Base-by-base conservation (phyloP, 2,329 filamentous ascomycete genomes). In the Metarhizium humberi region DNA sequence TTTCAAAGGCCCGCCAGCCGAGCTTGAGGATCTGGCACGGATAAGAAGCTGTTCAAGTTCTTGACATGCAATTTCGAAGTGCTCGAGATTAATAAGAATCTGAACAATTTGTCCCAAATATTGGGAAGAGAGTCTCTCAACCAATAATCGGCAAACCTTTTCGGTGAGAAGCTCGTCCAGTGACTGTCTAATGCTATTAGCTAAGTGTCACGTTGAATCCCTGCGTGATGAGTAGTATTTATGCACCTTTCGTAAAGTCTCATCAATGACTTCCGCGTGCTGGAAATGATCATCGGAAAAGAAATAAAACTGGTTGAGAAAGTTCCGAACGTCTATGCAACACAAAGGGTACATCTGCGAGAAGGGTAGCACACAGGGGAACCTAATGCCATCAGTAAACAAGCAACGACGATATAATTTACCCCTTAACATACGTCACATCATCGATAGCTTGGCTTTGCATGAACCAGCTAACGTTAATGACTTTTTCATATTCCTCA, bases 261-360 rank as follows among this genome's bases (percentile, higher is more conserved):
- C 88, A 61, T 99, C 94, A 61, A 99, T 96, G 53, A 95, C 81
- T 59, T 82, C 86, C 1, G 90, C 88, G 60, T 96, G 89, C 60
- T 94, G 87, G 67, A 97, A 97, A 67, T 97, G 91, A 65, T 97
- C 92, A 64, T 95, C 92, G 8, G 90, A 91, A 72, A 97, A 99
- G 70, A 95, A 92, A 70, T 97, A 97, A 65, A 99, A 97, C 66
- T 97, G 92, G 69, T 96, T 96, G 57, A 97, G 77, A 69, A 99
- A 97, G 70, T 96, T 96, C 45, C 92, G 84, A 63, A 99, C 96
- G 66, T 97, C 91, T 67, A 97, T 97, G 75, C 94, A 99, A 72
- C 94, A 96, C 36, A 97, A 79, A 1, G 94, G 92, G 67, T 99
- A 99, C 94, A 99, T 99, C 64, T 97, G 92, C 13, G 92, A 96